Percentiles rank a stretch among this genome's conserved stretches.
phyloP scores from a whole-genome alignment of 2,329 filamentous ascomycete species.

The Fusarium robinianum region DNA sequence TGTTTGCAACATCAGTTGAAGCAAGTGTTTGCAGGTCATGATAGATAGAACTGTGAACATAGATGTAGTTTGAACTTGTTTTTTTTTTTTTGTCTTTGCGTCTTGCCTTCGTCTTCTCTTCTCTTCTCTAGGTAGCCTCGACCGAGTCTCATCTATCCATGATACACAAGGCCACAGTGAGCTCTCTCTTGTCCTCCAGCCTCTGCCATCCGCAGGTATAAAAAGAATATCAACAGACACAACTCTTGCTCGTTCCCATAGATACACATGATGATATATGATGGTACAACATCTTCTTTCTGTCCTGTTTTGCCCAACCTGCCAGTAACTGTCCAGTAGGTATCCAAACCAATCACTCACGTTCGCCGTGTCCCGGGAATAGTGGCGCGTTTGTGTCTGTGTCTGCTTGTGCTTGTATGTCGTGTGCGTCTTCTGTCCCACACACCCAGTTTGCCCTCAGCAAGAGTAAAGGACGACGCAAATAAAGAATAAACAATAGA shows the following conservation, averaged over 20 bases:
- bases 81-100: conserved; percentile 14
- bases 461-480: conserved; percentile 16
- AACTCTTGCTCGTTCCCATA: too few species aligned
- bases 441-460: conserved; percentile 7
- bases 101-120: conserved; percentile 14
- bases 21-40: conserved; percentile 7
- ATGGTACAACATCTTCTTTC: conserved; percentile 6
- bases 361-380: conserved; percentile 22
- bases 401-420: conserved; percentile 13
- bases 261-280: conserved; percentile 33
- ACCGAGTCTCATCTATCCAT: neutral
- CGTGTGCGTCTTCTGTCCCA: conserved; percentile 13
- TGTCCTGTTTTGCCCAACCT: conserved; percentile 27
- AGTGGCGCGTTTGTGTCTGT: conserved; percentile 13
- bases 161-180: conserved; percentile 24
- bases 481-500: conserved; percentile 19
- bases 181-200: conserved; percentile 26
- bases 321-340: conserved; percentile 15
- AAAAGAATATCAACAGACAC: conserved; percentile 4
- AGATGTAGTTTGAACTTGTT: conserved; percentile 14
- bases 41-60: neutral
- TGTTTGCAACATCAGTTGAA: conserved; percentile 2
- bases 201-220: conserved; percentile 8
- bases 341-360: conserved; percentile 20
- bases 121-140: conserved; percentile 7